Base-by-base conservation (phyloP, 2,329 filamentous ascomycete species). In the Apiospora malaysiana region DNA sequence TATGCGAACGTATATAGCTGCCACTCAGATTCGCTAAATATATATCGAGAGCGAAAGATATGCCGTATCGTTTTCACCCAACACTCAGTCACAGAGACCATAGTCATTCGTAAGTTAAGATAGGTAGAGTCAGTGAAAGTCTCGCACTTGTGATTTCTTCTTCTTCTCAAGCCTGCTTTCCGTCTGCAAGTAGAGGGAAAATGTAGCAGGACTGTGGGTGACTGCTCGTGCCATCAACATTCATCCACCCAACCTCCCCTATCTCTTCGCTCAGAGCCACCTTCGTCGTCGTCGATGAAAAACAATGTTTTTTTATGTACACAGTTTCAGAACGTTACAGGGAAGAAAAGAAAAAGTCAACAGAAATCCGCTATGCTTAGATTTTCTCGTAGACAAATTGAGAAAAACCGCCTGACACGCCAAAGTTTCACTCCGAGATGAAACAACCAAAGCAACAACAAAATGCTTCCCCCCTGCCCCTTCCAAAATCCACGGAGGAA, bases 291-390 rank as follows among this genome's bases (percentile, higher is more conserved):
- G 51, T 37, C 25, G 16, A 59, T 56, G 27, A 59, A 40, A 63
- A 37, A 32, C 32, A 32, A 63, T 37, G 56, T 21, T 37, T 63
- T 59, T 63, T 63, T 63, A 63, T 63, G 56, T 63, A 63, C 56
- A 63, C 56, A 63, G 40, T 63, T 63, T 63, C 51, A 21, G 18
- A 63, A 63, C 56, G 27, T n/a, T 63, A 63, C 56, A 63, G 8
- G 18, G 27, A 40, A 63, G 12, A 45, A 10, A 10, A 42, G 14
- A 45, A 32, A 32, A 56, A 14, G 27, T 59, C 27, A 59, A 59
- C 51, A 68, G 21, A 56, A 68, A 68, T 68, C 67, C 45, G 46
- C 45, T 56, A 68, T 68, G 67, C 67, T 68, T 68, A 25, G 67
- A 27, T 68, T 40, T 56, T 40, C 45, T 68, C 37, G 32, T 63